Evolutionary conservation across 2,329 filamentous ascomycete genomes (phyloP), one percentile per base, ranked within the genome.

Genomic region (Fusarium sterilihyphosum): DNA sequence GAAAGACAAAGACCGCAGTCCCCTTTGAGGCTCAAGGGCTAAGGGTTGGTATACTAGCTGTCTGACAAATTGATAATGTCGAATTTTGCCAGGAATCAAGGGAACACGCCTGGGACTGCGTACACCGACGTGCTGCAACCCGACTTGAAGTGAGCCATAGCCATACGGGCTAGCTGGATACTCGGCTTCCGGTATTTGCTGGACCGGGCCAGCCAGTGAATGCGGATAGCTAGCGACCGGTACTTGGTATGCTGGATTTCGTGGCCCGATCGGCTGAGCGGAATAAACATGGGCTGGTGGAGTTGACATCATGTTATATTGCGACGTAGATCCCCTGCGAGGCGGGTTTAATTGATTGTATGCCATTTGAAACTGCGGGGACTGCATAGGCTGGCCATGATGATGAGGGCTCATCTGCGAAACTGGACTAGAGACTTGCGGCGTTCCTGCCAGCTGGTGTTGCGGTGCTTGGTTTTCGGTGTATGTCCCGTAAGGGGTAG

Each of bases 1-100:
- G 70, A 93, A 91, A 6, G 77, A 74, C 44, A 90, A 82, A 4
- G 77, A 84, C 82, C 81, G 87, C 71, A 84, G 76, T 44, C 75
- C 79, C 35, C 78, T 81, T 68, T 80, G 81, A 3, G 84, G 82
- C 41, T 64, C 82, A 57, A 81, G 79, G 56, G 71, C 70, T 35
- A 83, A 70, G 1, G 92, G 92, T 3, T 75, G 71, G 12, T 89
- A 76, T 3, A 85, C 82, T 64, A 92, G 88, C 1, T 79, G 81
- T 68, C 86, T 86, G 24, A 93, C 82, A 56, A 86, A 88, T 71
- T 92, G 90, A 76, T 92, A 93, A 59, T 88, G 82, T 10, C 83
- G 83, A 69, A 83, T 82, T 12, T 62, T 58, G 14, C 65, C 50
- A 4, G 70, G 67, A 11, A 64, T 65, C n/a, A 56, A 40, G 11